Evolutionary conservation across 352 stramenopile genomes (phyloP).

Genomic region (Phytophthora nicotianae): DNA sequence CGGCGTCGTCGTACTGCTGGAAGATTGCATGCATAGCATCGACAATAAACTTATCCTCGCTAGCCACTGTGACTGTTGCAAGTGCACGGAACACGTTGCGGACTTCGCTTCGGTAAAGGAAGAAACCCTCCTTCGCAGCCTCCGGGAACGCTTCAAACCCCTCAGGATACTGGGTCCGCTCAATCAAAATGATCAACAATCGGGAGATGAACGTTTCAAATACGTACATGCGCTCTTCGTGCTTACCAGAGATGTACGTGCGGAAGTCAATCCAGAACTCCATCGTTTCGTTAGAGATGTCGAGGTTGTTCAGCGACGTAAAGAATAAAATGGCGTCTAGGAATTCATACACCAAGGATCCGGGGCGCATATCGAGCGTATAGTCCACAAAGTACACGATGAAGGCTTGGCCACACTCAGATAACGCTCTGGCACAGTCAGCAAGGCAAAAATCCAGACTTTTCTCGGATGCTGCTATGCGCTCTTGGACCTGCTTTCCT

Average conservation of each 20-base stretch:
- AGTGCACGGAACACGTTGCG: constrained; percentile 77
- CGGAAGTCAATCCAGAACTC: constrained; percentile 86
- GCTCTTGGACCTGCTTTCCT: constrained; percentile 59
- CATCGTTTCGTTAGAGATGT: constrained; percentile 82
- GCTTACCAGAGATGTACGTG: constrained; percentile 74
- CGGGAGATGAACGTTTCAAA: constrained; percentile 80
- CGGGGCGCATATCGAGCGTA: constrained; percentile 57
- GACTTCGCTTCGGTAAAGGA: constrained; percentile 72
- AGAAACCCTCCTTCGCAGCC: constrained; percentile 65
- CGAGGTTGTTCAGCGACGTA: constrained; percentile 64
- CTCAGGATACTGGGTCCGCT: constrained; percentile 70
- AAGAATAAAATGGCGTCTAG: constrained; percentile 73
- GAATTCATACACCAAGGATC: constrained; percentile 79
- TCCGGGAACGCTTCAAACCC: constrained; percentile 56
- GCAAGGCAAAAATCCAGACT: constrained; percentile 54
- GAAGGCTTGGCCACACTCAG: constrained; percentile 78
- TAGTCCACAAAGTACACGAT: constrained; percentile 86
- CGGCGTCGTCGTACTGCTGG: constrained; percentile 64
- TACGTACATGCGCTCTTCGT: constrained; percentile 67
- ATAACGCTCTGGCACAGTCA: constrained; percentile 58
- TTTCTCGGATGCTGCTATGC: constrained; percentile 25
- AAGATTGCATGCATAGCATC: constrained; percentile 78
- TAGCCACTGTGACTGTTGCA: constrained; percentile 67
- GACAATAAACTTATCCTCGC: constrained; percentile 82
- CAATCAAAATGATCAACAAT: constrained; percentile 68